These are phyloP conservation scores for Microcyclospora tardicrescens DNA, from an alignment of 2,329 filamentous ascomycete species.

Conservation along the genomic window DNA sequence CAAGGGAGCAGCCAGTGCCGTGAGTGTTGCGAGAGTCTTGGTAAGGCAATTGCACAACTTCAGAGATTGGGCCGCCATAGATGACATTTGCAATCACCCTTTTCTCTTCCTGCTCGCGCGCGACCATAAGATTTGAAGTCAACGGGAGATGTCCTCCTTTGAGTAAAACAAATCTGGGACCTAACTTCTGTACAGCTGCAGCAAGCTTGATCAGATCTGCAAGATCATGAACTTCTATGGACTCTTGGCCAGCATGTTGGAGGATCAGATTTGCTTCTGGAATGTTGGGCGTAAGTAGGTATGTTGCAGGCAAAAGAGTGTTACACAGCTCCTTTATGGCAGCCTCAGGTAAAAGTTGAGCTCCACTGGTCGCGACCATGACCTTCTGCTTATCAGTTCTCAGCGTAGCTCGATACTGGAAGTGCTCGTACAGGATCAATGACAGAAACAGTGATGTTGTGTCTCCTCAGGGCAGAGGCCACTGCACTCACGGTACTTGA, in stretches of 20 bases:
- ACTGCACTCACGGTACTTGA: constrained; percentile 56
- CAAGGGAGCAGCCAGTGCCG: constrained; percentile 86
- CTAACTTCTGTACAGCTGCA: constrained; percentile 50
- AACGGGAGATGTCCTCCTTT: constrained; percentile 89
- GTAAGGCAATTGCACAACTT: constrained; percentile 57
- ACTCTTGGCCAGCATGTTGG: constrained; percentile 34
- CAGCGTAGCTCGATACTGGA: constrained; percentile 1
- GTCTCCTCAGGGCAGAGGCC: constrained; percentile 47
- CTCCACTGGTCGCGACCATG: constrained; percentile 79
- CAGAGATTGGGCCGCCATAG: constrained; percentile 45
- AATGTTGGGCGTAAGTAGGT: constrained; percentile 63
- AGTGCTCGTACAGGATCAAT: constrained; percentile 55
- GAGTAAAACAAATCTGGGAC: constrained; percentile 67
- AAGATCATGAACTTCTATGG: constrained; percentile 41
- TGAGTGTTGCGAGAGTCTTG: constrained; percentile 71
- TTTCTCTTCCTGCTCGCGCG: constrained; percentile 45
- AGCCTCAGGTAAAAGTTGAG: constrained; percentile 50
- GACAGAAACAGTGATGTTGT: constrained; percentile 48
- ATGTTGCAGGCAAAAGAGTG: constrained; percentile 52
- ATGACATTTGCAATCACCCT: constrained; percentile 66
- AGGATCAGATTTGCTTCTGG: constrained; percentile 60
- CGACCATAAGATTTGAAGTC: constrained; percentile 46
- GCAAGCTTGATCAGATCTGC: constrained; percentile 58
- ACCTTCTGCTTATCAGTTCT: constrained; percentile 43
- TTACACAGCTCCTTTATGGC: constrained; percentile 50